Conservation (phyloP, 83 land plant genomes). For the Picea abies region DNA sequence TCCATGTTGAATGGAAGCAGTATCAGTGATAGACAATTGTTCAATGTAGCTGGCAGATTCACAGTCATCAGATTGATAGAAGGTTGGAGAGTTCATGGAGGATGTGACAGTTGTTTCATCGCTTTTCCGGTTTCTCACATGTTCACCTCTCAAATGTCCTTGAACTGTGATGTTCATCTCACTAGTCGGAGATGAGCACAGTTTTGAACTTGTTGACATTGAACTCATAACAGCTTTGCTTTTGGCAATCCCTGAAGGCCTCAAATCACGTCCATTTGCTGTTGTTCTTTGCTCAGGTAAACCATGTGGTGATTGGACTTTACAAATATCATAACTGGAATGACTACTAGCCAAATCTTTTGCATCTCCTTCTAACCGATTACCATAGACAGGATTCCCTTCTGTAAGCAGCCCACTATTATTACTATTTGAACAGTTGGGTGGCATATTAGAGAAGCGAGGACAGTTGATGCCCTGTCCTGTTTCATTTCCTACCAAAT, state of each 20-base stretch:
- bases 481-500: not conserved
- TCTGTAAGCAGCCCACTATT: not conserved
- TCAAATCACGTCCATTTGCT: not conserved
- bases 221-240: not conserved
- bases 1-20: not conserved
- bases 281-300: conserved; percentile 8
- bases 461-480: not conserved
- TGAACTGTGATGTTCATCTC: not conserved
- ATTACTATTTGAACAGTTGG: not conserved
- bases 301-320: not conserved
- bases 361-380: conserved; percentile 17
- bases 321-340: not conserved
- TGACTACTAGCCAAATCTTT: conserved; percentile 26
- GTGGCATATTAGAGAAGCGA: not conserved
- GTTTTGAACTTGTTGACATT: not conserved
- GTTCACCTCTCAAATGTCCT: not conserved
- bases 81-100: not conserved
- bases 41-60: conserved; percentile 1
- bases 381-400: not conserved
- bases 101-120: not conserved
- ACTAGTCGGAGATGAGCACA: not conserved
- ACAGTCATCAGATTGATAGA: not conserved
- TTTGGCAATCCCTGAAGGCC: not conserved
- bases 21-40: not conserved
- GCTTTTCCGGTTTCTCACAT: not conserved